Conservation (phyloP, 441 rosid species). For the Macaranga tanarius region DNA sequence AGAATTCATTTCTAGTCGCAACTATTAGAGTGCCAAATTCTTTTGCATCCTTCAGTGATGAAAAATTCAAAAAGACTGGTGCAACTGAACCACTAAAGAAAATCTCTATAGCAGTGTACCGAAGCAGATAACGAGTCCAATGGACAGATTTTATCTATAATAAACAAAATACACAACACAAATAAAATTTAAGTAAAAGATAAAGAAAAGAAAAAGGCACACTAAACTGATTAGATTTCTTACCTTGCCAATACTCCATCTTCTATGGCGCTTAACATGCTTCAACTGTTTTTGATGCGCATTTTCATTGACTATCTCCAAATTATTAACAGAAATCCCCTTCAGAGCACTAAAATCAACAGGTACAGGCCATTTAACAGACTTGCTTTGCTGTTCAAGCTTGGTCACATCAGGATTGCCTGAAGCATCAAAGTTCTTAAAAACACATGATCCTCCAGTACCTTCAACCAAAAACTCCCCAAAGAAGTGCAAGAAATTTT, state of each 20-base stretch:
- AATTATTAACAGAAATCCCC: conserved; percentile 44
- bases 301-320: conserved; percentile 43
- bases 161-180: conserved; percentile 26
- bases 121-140: conserved; percentile 96
- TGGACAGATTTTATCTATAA: conserved; percentile 82
- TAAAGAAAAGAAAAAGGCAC: conserved; percentile 12
- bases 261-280: conserved; percentile 81
- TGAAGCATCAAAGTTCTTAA: conserved; percentile 62
- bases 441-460: conserved; percentile 86
- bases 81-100: conserved; percentile 78
- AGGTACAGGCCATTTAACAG: conserved; percentile 54
- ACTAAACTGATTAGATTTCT: conserved; percentile 20
- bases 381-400: conserved; percentile 61
- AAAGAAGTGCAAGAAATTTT: conserved; percentile 83
- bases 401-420: conserved; percentile 53
- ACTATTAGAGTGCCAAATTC: conserved; percentile 85
- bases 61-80: conserved; percentile 80
- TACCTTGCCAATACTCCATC: conserved; percentile 95
- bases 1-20: conserved; percentile 82
- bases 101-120: conserved; percentile 89
- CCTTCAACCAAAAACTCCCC: conserved; percentile 97
- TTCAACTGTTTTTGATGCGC: conserved; percentile 51
- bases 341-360: conserved; percentile 45
- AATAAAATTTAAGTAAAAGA: conserved; percentile 31
- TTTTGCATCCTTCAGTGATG: conserved; percentile 85